phyloP scores from a whole-genome alignment of 2,329 filamentous ascomycete species.

The Zopfia rhizophila region DNA sequence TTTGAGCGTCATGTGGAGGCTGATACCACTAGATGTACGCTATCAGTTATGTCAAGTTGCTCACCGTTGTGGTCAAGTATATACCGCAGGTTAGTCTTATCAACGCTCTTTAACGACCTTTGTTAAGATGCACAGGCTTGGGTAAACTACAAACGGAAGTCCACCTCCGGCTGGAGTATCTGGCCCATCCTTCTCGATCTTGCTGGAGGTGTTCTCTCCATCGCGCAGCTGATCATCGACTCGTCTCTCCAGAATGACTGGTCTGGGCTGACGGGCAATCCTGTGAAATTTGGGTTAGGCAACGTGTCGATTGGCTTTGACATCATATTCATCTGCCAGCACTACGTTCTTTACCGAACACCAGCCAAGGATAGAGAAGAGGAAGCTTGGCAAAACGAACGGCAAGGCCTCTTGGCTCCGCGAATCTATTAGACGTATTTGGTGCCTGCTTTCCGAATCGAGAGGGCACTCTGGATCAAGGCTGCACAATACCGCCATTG shows the following conservation, averaged over 20 bases:
- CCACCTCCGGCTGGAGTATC: slow-evolving; percentile 90
- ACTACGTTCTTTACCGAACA: slow-evolving; percentile 79
- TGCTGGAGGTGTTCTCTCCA: slow-evolving; percentile 80
- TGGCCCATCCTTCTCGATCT: slow-evolving; percentile 85
- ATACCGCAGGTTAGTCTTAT: slow-evolving; percentile 74
- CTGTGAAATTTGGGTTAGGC: slow-evolving; percentile 86
- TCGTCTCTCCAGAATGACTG: slow-evolving; percentile 86
- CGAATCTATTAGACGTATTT: slow-evolving; percentile 16
- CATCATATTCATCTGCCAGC: slow-evolving; percentile 84
- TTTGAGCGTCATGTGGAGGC: slow-evolving; percentile 13
- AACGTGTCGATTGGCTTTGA: slow-evolving; percentile 91
- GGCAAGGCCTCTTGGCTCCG: slow-evolving; percentile 34
- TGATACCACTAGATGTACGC: slow-evolving; percentile 63
- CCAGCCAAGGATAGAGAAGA: slow-evolving; percentile 37
- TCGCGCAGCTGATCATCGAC: slow-evolving; percentile 85
- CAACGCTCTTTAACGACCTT: neutral
- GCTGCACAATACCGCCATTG: too few species aligned
- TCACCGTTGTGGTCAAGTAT: slow-evolving; percentile 92
- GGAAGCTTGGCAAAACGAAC: slow-evolving; percentile 33
- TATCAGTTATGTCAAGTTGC: slow-evolving; percentile 87
- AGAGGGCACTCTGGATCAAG: too few species aligned
- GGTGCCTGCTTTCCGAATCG: neutral
- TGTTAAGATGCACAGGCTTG: slow-evolving; percentile 50
- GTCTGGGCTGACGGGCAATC: slow-evolving; percentile 90
- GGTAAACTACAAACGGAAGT: slow-evolving; percentile 84